A percentile compares a stretch with the other conserved stretches of the same genome.
phyloP scores from a whole-genome alignment of 169 alveolate genomes.

The Toxoplasma gondii region DNA sequence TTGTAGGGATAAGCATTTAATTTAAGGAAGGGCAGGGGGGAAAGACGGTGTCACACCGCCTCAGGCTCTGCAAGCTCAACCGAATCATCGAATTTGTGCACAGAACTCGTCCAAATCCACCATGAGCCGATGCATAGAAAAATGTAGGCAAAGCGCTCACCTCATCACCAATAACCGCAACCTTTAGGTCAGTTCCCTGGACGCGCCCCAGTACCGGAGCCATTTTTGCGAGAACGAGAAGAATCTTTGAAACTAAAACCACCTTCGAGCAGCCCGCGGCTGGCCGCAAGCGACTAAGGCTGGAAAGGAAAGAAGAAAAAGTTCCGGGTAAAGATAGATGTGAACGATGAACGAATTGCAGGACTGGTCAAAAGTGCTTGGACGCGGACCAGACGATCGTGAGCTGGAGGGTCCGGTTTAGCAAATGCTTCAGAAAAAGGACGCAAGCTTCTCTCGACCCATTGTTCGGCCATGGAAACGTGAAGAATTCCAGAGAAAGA shows the following conservation, averaged over 20 bases:
- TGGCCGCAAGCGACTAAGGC: no score
- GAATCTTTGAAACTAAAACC: neutral
- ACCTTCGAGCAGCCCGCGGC: neutral
- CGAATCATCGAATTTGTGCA: no score
- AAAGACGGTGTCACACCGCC: no score
- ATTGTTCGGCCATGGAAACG: no score
- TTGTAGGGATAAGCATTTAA: no score
- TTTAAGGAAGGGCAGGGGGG: no score
- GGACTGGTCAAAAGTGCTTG: neutral
- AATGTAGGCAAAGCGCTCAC: neutral
- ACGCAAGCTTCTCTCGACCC: no score
- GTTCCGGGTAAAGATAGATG: neutral
- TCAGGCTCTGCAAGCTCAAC: no score
- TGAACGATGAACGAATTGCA: neutral
- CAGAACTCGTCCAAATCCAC: no score
- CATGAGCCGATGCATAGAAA: no score
- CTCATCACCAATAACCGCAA: constrained; percentile 12
- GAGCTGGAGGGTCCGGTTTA: neutral
- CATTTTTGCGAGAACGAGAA: neutral
- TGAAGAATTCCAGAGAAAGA: no score
- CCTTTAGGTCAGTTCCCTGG: constrained; percentile 13
- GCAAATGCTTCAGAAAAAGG: neutral
- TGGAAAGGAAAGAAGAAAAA: neutral
- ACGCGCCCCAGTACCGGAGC: neutral
- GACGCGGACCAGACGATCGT: neutral